Conservation (phyloP, 2,329 filamentous ascomycete genomes). For the Fusarium gaditjirri region DNA sequence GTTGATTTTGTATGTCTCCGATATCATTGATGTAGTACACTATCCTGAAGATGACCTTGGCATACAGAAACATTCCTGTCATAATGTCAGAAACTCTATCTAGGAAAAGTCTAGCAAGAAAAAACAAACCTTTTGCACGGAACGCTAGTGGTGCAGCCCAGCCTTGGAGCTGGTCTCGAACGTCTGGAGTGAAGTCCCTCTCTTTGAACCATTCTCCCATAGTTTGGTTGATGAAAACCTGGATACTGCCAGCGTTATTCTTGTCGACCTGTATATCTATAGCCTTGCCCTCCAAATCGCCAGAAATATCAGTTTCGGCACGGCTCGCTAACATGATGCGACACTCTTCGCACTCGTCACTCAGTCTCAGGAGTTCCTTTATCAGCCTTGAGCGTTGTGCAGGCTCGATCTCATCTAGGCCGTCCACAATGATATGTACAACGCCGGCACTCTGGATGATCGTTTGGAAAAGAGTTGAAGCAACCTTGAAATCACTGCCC, state of each 20-base stretch:
- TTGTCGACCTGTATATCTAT: accelerated
- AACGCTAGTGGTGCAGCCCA: not conserved
- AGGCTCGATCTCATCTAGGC: accelerated
- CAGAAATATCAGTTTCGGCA: accelerated
- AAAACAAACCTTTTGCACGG: accelerated
- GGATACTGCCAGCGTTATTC: not conserved
- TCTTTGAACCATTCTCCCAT: not conserved
- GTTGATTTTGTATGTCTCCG: accelerated
- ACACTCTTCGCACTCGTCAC: accelerated
- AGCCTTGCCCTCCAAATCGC: accelerated
- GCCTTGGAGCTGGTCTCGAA: accelerated
- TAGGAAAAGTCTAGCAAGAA: too few species aligned
- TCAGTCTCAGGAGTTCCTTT: not conserved
- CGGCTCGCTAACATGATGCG: accelerated
- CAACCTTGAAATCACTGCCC: accelerated
- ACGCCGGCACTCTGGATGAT: not conserved
- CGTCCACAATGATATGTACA: not conserved
- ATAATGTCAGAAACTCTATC: not conserved
- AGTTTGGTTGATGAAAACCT: accelerated
- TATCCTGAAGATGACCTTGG: accelerated
- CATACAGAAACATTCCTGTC: not conserved
- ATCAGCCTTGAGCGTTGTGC: accelerated
- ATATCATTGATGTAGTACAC: not conserved
- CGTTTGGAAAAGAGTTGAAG: accelerated
- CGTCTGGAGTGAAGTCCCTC: accelerated